Base-by-base conservation (phyloP, 371 early-diverging fungal species). In the Capniomyces stellatus region DNA sequence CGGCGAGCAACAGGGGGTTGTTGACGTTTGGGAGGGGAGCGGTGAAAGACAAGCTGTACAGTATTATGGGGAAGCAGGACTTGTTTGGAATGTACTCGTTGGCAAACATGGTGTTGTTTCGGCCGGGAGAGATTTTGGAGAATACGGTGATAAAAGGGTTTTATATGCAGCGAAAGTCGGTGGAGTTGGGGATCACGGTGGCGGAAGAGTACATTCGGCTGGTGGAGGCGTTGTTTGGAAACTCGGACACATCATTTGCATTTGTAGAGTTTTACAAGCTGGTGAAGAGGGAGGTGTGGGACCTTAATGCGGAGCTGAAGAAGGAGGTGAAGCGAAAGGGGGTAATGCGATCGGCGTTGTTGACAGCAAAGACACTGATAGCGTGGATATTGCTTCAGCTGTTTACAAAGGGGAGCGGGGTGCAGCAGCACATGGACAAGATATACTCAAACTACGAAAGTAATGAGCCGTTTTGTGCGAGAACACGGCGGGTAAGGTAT, bases 201-300 rank as follows among this genome's bases (percentile, higher is more conserved):
- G 87, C 89, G 1, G 89, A 91, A 58, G 92, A 92, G 67, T 81
- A 82, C 3, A 88, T 92, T 0, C 76, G 82, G 1, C 62, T 90
- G n/a, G 72, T 92, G 24, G 95, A 92, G 64, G 90, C 88, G 0
- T 64, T 94, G 1, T 90, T 92, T 68, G 92, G 92, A 12, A 78
- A 83, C 0, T 91, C 87, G 10, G 90, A 91, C 58, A 88, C 92
- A 0, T 89, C 89, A 19, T 75, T 80, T 27, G 89, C 87, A 0
- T 68, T 90, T 30, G 85, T 88, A 0, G 82, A 89, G 2, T 76
- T 92, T 43, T 73, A 91, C 30, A 73, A 78, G 24, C 63, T 92
- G 51, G 78, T 87, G 21, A 73, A 75, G 51, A 69, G 79, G n/a
- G 92, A 92, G 54, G 61, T 84, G 3, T 64, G 74, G 49, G 76